These are phyloP conservation scores for Podospora conica DNA, from an alignment of 495 filamentous ascomycete species.

Conservation along the genomic window DNA sequence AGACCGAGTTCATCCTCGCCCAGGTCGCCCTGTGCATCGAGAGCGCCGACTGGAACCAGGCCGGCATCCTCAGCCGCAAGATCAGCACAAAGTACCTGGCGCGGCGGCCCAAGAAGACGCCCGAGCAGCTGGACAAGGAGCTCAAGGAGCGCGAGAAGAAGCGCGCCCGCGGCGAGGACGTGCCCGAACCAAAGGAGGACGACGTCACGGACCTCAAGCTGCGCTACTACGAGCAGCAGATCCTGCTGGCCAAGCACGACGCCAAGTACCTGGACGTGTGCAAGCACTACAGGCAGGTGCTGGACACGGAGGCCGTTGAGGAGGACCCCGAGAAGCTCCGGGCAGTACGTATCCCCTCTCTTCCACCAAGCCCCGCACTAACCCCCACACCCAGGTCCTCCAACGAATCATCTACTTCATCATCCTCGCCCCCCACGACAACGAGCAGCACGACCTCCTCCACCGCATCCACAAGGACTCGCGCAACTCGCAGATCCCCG, in stretches of 20 bases:
- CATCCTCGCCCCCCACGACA: conserved; percentile 93
- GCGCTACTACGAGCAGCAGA: conserved; percentile 94
- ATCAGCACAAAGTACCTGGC: conserved; percentile 90
- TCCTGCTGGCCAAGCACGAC: conserved; percentile 89
- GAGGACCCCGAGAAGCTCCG: conserved; percentile 78
- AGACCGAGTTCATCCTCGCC: conserved; percentile 96
- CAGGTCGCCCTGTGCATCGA: conserved; percentile 95
- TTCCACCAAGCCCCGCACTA: conserved; percentile 16
- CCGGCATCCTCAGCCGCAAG: conserved; percentile 88
- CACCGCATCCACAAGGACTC: conserved; percentile 78
- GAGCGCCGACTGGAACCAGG: conserved; percentile 92
- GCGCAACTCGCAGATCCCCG: conserved; percentile 60
- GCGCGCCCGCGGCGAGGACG: conserved; percentile 69
- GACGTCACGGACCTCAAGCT: conserved; percentile 96
- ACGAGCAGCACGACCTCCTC: conserved; percentile 95
- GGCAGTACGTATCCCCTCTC: conserved; percentile 53
- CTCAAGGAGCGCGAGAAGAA: conserved; percentile 76
- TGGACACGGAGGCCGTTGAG: conserved; percentile 91
- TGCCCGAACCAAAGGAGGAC: conserved; percentile 69
- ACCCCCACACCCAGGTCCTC: conserved; percentile 54
- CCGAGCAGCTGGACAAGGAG: conserved; percentile 82
- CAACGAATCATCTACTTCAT: conserved; percentile 96
- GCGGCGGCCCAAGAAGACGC: conserved; percentile 80
- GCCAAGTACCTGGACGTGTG: conserved; percentile 94
- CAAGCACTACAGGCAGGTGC: conserved; percentile 92